Base-by-base conservation (phyloP, 2,329 filamentous ascomycete species). In the Scleromitrula shiraiana region DNA sequence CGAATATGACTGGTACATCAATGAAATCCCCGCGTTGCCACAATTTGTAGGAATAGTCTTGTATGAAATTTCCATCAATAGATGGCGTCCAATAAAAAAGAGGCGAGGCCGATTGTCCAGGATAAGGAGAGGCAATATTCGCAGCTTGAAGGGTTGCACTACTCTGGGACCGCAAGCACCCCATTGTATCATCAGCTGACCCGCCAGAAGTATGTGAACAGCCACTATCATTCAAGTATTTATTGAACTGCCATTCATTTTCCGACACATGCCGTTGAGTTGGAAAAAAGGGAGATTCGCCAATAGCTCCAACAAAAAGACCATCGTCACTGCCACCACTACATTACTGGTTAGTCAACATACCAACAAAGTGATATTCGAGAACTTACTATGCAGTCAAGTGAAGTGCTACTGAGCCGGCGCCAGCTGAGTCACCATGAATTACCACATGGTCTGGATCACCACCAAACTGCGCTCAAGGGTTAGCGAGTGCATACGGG, bases 401-500 rank as follows among this genome's bases (percentile, higher is more conserved):
- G 50, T 70, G 67, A 37, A 65, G 55, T 4, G 64, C 61, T 6
- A 74, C 68, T 7, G 70, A 71, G 4, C 66, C 70, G n/a, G 62
- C 72, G 10, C 73, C 73, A 6, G 72, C 69, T 8, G 68, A 72
- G 36, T 66, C 67, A 2, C 73, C 72, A 48, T 71, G 70, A 24
- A 75, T 66, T 0, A 72, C 70, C 4, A 76, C 68, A 49, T 70
- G 67, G 23, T 60, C 51, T 7, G 69, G 67, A 53, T 74, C 65
- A 1, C 73, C 72, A 10, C 72, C 67, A 54, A 73, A 72, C 53
- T 61, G 22, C 17, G 12, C 36, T n/a, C 22, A 36, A 15, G 15
- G 14, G 15, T 50, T 22, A 50, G 24, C 14, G 45, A 6, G 1
- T n/a, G 32, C 8, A 20, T 15, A 17, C 5, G 12, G 32, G 7